Percentiles rank a stretch among this genome's conserved stretches.
These are phyloP conservation scores for Plenodomus biglobosus DNA, from an alignment of 2,329 filamentous ascomycete genomes.

Conservation along the genomic window DNA sequence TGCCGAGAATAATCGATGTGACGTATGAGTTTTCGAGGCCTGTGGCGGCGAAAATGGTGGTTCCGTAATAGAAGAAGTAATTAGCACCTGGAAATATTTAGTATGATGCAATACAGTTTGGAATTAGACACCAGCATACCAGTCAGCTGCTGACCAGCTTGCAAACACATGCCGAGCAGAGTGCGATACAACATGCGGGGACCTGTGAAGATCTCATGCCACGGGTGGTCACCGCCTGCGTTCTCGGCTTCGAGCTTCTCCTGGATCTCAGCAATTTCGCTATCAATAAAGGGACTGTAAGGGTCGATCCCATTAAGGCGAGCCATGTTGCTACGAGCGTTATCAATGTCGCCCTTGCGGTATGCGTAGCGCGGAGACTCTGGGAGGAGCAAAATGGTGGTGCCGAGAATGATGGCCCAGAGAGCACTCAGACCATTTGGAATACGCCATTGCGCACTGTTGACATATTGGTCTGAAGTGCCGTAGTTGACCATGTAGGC, in stretches of 20 bases:
- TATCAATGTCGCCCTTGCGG: conserved; percentile 54
- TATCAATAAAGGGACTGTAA: conserved; percentile 56
- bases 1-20: conserved; percentile 53
- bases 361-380: conserved; percentile 62
- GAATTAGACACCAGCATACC: conserved; percentile 63
- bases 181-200: conserved; percentile 70
- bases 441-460: conserved; percentile 63
- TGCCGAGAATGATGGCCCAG: conserved; percentile 57
- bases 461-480: conserved; percentile 53
- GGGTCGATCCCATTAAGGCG: conserved; percentile 58
- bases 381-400: conserved; percentile 57
- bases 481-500: conserved; percentile 60
- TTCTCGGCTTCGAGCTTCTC: conserved; percentile 58
- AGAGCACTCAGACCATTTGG: conserved; percentile 62
- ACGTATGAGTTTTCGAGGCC: conserved; percentile 50
- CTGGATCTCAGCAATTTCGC: conserved; percentile 59
- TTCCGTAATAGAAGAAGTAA: conserved; percentile 59
- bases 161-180: conserved; percentile 62
- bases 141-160: conserved; percentile 68
- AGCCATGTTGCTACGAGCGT: conserved; percentile 55
- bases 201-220: conserved; percentile 63
- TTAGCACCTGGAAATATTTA: neutral
- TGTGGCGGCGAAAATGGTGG: conserved; percentile 49
- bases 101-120: neutral
- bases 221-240: conserved; percentile 38